Conservation (phyloP, 805 yeast genomes). For the Saccharomycodes ludwigii region DNA sequence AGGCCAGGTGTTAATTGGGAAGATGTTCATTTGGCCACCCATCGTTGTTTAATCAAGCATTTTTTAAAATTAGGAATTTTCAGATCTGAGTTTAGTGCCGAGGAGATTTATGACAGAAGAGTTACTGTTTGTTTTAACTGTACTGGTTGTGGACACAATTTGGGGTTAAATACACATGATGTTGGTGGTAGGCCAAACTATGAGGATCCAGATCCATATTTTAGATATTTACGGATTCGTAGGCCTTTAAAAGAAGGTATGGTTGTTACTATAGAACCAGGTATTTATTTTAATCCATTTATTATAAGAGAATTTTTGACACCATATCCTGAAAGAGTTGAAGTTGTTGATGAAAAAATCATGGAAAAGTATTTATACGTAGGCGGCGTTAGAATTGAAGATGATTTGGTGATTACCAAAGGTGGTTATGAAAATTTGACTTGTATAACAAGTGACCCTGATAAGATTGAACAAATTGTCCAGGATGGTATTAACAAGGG, state of each 20-base stretch:
- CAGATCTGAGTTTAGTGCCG: constrained; percentile 37
- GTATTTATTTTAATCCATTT: constrained; percentile 80
- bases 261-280: constrained; percentile 94
- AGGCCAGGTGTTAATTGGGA: constrained; percentile 85
- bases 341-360: constrained; percentile 51
- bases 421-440: constrained; percentile 76
- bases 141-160: constrained; percentile 88
- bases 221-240: constrained; percentile 69
- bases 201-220: constrained; percentile 66
- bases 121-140: constrained; percentile 79
- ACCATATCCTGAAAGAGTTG: constrained; percentile 30
- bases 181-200: constrained; percentile 85
- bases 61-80: constrained; percentile 70
- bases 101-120: constrained; percentile 59
- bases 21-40: constrained; percentile 68
- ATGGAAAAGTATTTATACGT: constrained; percentile 71
- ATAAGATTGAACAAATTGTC: constrained; percentile 68
- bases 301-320: constrained; percentile 53
- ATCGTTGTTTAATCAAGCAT: constrained; percentile 58
- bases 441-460: constrained; percentile 73
- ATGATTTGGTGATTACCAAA: constrained; percentile 70
- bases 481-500: constrained; percentile 55
- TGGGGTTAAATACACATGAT: constrained; percentile 95
- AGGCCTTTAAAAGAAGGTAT: constrained; percentile 59
- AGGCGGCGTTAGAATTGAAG: constrained; percentile 98